Evolutionary conservation across 768 basidiomycete genomes (phyloP), one percentile per base, ranked within the genome.

Genomic region (Boletus fagicola): DNA sequence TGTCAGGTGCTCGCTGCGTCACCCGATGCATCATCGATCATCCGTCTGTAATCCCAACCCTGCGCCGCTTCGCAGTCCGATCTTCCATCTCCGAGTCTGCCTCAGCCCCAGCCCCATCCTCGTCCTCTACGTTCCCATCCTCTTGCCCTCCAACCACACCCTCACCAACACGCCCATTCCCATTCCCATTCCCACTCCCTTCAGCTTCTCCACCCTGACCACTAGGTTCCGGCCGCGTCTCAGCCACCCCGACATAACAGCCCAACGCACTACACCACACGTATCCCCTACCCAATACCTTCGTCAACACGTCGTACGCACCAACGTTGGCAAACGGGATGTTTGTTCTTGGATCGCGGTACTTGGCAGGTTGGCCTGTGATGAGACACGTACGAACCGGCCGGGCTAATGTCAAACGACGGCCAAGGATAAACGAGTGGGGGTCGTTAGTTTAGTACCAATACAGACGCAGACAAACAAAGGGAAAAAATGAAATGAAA

Each of bases 291-390:
- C 74, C 72, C 39, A 93, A 67, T 5, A 94, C 60, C 35, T 73
- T 76, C 30, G 84, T 84, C 49, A 96, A 76, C 9, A 79, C 77
- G 44, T 80, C 70, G 68, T 83, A 97, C 12, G 88, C 92, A 22
- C 74, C 73, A 15, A 80, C 68, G 55, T 87, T 82, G 2, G 92
- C 88, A 70, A 84, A 98, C 0, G 92, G 93, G 7, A 90, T 85
- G 11, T 84, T 84, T 0, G 88, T 87, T 42, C 82, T 76, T 1
- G 94, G 94, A 69, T 97, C 93, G 39, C 83, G 68, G 67, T 98
- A 98, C 45, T 75, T 80, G 0, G 93, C 94, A 5, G 79, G 77
- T 43, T 78, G 78, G 3, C 95, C 95, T 0, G 92, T 95, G 58
- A 98, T 83, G 0, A 83, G 83, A 68, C 94, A 96, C 8, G 70